Evolutionary conservation across 148 eudicot species (phyloP), one percentile per base, ranked within the genome.

Genomic region (Spergularia bocconei): DNA sequence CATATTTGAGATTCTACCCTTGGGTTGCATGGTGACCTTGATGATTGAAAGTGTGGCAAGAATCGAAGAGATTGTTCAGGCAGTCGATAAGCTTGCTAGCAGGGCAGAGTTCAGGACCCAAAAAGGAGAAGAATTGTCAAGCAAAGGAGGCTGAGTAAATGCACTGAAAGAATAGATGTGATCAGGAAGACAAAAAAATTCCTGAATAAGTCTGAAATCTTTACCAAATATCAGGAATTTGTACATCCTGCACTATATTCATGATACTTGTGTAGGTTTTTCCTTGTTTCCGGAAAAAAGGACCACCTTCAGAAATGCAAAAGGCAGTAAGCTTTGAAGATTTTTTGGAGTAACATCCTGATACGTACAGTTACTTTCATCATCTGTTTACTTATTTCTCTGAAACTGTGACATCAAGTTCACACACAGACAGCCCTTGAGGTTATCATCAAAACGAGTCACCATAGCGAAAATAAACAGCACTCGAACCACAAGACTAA

Each of bases 31-130:
- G 13, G 86, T 85, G 2, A 82, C 89, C 20, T 80, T 93, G 79
- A 66, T 93, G 84, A 79, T 87, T 0, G 97, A 91, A 86, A 83
- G 83, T 58, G 87, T 85, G 11, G 77, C 78, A 48, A 88, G 96
- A 84, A 77, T 85, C 10, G 94, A 88, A 76, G 88, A 83, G 54
- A 84, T 85, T 16, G 90, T 84, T 0, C 65, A 73, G 15, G 89
- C 73, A 73, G 91, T 89, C 12, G 82, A 88, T 25, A 81, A 79
- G 71, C 82, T 91, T 52, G 86, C 91, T n/a, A 76, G 63, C 14
- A 72, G 80, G 63, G 94, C 98, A 2, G 85, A 87, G 56, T 93
- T 86, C 74, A 74, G 78, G 74, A 69, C 73, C 16, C 71, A 65
- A 23, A 73, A 44, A 14, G 36, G 77, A 85, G 20, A 75, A 80